Percentiles rank a stretch among this genome's conserved stretches.
phyloP scores from a whole-genome alignment of 2,329 filamentous ascomycete genomes.

The Penicillium expansum region DNA sequence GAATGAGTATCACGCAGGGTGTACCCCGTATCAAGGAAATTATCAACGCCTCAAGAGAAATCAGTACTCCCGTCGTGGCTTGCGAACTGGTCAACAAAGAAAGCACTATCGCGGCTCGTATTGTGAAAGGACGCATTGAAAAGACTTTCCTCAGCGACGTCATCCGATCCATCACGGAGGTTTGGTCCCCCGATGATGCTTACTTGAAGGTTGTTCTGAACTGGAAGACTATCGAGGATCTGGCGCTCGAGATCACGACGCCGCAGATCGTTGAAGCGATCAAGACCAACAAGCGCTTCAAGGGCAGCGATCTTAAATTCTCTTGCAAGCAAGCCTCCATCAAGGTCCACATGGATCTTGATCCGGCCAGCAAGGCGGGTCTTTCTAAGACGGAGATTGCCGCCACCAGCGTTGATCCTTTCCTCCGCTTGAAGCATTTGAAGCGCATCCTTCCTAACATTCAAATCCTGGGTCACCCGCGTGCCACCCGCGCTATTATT shows the following conservation, averaged over 20 bases:
- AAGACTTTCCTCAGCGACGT: conserved; percentile 87
- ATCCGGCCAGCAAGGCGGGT: conserved; percentile 32
- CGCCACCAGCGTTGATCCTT: conserved; percentile 44
- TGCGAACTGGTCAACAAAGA: conserved; percentile 77
- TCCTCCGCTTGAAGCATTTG: conserved; percentile 72
- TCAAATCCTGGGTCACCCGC: conserved; percentile 85
- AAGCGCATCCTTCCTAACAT: conserved; percentile 78
- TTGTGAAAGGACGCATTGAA: conserved; percentile 91
- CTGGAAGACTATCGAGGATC: conserved; percentile 69
- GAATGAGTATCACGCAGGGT: conserved; percentile 99
- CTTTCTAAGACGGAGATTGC: conserved; percentile 45
- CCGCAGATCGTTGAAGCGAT: conserved; percentile 75
- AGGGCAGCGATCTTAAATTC: conserved; percentile 62
- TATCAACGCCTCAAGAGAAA: conserved; percentile 93
- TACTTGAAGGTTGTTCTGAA: conserved; percentile 82
- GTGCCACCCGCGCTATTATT: conserved; percentile 83
- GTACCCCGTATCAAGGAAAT: conserved; percentile 99
- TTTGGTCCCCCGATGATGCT: conserved; percentile 74
- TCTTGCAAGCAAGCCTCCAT: conserved; percentile 55
- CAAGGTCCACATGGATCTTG: conserved; percentile 65
- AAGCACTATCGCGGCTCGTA: conserved; percentile 74
- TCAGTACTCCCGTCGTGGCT: conserved; percentile 90
- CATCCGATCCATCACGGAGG: conserved; percentile 78
- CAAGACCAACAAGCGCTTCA: conserved; percentile 74
- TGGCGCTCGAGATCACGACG: conserved; percentile 76